Base-by-base conservation (phyloP, 1,139 yeast species). In the Starmera stellimalicola region DNA sequence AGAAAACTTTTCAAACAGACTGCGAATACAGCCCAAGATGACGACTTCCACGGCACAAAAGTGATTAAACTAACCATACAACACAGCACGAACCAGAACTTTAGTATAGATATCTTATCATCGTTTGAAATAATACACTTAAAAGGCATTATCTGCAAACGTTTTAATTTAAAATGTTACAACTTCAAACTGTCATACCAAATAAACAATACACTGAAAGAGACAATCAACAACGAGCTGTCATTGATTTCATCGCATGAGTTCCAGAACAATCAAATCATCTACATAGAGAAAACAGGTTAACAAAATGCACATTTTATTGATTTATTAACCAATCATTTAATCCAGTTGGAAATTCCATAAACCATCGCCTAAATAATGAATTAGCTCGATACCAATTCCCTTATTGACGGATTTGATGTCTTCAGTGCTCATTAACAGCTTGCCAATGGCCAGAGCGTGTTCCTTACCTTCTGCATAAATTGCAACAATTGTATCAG, bases 381-480 rank as follows among this genome's bases (percentile, higher is more conserved):
- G 91, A 39, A 82, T 65, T 50, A 87, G 64, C 51, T 88, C 95
- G 36, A 91, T 75, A 51, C 96, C 97, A 46, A 83, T 78, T 23
- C 94, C 95, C 58, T 88, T 88, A 56, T 88, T 88, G 36, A 73
- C 68, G 14, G 73, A 63, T 60, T 81, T 83, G 52, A 88, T 88
- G 35, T 91, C 96, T 50, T 82, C 93, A 2, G 94, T 82, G 44
- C 91, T 77, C 96, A 88, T 85, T 36, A 73, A 62, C 45, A 91
- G 65, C 47, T 77, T 77, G 15, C 97, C 98, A 36, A 91, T 68
- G 4, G 97, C 97, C 58, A 91, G 63, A 0, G 97, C 95, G 50
- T 73, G 68, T 46, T 85, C 94, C 52, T 88, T 88, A 37, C 95
- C 95, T 59, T 88, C 96, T 29, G 97, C 96, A 52, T 79, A 81